Evolutionary conservation across 2,329 filamentous ascomycete genomes (phyloP).

Genomic region (Thermothelomyces thermophilus): DNA sequence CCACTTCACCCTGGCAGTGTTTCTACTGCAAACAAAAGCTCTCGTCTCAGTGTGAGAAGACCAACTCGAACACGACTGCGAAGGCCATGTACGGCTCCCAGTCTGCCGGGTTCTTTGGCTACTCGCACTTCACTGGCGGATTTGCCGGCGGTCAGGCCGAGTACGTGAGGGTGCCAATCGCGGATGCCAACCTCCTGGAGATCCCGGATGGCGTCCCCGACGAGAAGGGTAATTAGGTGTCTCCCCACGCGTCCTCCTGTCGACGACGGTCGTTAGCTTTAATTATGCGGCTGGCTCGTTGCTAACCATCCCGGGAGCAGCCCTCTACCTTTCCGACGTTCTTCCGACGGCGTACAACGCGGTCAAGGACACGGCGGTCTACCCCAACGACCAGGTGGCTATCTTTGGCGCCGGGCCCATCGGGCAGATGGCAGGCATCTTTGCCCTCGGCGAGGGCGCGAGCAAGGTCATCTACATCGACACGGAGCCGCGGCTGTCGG

Average conservation of each 20-base stretch:
- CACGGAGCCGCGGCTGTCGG: conserved; percentile 62
- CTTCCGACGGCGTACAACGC: conserved; percentile 72
- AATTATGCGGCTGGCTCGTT: too few relatives aligned
- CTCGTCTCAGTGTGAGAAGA: conserved; percentile 72
- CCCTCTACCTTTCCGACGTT: conserved; percentile 74
- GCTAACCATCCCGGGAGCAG: too few relatives aligned
- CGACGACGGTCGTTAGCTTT: neutral
- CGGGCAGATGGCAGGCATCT: conserved; percentile 75
- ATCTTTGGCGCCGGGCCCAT: conserved; percentile 84
- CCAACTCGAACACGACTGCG: conserved; percentile 64
- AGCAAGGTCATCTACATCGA: conserved; percentile 74
- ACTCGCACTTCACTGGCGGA: conserved; percentile 74
- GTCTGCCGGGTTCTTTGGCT: conserved; percentile 68
- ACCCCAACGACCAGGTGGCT: conserved; percentile 68
- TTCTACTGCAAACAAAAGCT: conserved; percentile 73
- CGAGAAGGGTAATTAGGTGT: conserved; percentile 54
- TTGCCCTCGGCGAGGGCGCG: conserved; percentile 68
- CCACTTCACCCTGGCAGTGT: conserved; percentile 40
- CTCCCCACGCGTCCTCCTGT: neutral
- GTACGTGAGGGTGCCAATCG: conserved; percentile 74
- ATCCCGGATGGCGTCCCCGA: conserved; percentile 75
- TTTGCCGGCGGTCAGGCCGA: conserved; percentile 86
- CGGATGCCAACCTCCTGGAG: conserved; percentile 72
- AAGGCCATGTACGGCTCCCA: conserved; percentile 73
- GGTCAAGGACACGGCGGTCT: conserved; percentile 78